Evolutionary conservation across 495 filamentous ascomycete species (phyloP), one percentile per base, ranked within the genome.

Genomic region (Geopyxis carbonaria): DNA sequence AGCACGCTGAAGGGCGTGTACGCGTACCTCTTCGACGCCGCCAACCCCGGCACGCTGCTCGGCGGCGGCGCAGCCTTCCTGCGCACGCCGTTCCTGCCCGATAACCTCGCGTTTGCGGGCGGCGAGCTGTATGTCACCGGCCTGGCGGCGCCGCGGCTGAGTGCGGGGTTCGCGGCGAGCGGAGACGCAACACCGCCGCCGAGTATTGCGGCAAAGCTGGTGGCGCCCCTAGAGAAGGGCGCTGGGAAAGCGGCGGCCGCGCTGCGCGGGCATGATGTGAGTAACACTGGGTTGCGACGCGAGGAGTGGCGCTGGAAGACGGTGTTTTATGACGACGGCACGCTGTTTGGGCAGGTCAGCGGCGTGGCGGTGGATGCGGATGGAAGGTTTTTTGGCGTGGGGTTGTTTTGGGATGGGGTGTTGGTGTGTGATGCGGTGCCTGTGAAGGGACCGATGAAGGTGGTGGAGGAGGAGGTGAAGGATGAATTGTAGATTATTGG

Each of bases 321-420:
- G 10, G 50, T 54, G 11, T 54, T 54, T 32, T 43, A 48, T 44
- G 50, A 54, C 43, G 41, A 54, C 31, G 50, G 50, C n/a, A 27
- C 19, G 11, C 23, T 44, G 7, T 54, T 42, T 45, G 50, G 50
- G 15, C 45, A 45, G 20, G 22, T 54, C 2, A 40, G 38, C 1
- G 45, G 36, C 2, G 50, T 50, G n/a, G 49, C 32, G 1, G 41
- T 54, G 2, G 32, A 45, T 23, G 25, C 25, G 34, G 25, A 31
- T 20, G 47, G 38, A 14, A 42, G n/a, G 3, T 54, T 31, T 54
- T 40, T 54, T 13, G 50, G 45, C 13, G 50, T 54, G 5, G 50
- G 45, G 1, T 21, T 54, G 45, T 29, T 49, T 7, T 23, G 38
- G 3, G 14, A 25, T 9, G 50, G 50, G 7, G 50, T 54, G 20